Base-by-base conservation (phyloP, 306 rosid genomes). In the Cicer cuneatum region DNA sequence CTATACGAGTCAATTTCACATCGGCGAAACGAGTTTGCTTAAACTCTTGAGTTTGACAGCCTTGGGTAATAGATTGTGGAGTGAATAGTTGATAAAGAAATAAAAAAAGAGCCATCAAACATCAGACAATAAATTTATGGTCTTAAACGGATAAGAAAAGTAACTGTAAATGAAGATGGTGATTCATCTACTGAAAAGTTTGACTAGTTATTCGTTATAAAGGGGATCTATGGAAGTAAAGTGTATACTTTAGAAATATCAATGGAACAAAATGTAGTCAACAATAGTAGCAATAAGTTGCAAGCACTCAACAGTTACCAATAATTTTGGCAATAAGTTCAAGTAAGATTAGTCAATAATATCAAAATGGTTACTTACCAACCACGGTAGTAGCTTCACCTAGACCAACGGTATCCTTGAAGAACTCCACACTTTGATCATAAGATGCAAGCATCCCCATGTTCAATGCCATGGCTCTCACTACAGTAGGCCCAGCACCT, bases 361-460 rank as follows among this genome's bases (percentile, higher is more conserved):
- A 37, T 52, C 43, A 19, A 74, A 74, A 54, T 6, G 60, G 58
- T 64, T 24, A 39, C 70, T 83, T 83, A 90, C 99, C 90, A 54
- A 94, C 3, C 21, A 94, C 83, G 21, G 99, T 94, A 47, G 96
- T 15, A 62, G 69, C 86, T 94, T 94, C 99, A 66, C 99, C 87
- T 8, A 89, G 85, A 69, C 99, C 99, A 72, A 89, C 77, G 29
- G 81, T 43, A 85, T 94, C 99, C 93, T 81, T 92, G 93, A 83
- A 94, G 69, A 92, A 89, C 77, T 94, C 99, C 62, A 90, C 96
- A 85, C 96, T 70, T 80, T 94, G 99, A 73, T 94, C 99, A 74
- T 94, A 94, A 19, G 99, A 94, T 48, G 99, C 97, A 71, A 94
- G 99, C 99, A 94, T 94, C 16, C 99, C 99, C 99, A 94, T 94